Evolutionary conservation across 306 rosid genomes (phyloP).

Genomic region (Delonix regia): DNA sequence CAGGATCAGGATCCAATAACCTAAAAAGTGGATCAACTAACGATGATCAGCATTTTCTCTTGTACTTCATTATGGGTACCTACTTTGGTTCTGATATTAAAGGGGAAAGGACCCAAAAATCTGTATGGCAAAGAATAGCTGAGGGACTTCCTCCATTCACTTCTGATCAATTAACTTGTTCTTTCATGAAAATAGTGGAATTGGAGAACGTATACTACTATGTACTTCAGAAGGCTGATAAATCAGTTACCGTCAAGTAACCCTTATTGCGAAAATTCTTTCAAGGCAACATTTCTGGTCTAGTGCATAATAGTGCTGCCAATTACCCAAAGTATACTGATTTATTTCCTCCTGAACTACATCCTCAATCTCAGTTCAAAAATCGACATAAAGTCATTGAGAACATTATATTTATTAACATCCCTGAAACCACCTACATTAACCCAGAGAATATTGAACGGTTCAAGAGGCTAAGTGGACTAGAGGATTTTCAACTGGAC

Average conservation of each 20-base stretch:
- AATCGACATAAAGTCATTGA: slow-evolving; percentile 33
- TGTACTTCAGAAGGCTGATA: slow-evolving; percentile 57
- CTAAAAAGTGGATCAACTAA: slow-evolving; percentile 17
- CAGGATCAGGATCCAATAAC: slow-evolving; percentile 16
- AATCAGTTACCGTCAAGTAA: slow-evolving; percentile 43
- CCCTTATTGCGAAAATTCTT: slow-evolving; percentile 47
- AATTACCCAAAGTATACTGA: slow-evolving; percentile 62
- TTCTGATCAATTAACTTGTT: slow-evolving; percentile 46
- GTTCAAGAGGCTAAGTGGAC: slow-evolving; percentile 71
- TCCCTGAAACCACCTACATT: slow-evolving; percentile 44
- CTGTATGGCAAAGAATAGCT: slow-evolving; percentile 63
- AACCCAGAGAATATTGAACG: slow-evolving; percentile 59
- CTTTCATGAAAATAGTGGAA: slow-evolving; percentile 47
- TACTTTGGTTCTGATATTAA: slow-evolving; percentile 71
- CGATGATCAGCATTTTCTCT: slow-evolving; percentile 22
- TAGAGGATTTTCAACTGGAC: slow-evolving; percentile 55
- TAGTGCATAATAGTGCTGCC: slow-evolving; percentile 32
- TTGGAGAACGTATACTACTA: slow-evolving; percentile 50
- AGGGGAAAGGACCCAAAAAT: slow-evolving; percentile 43
- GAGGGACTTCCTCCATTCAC: slow-evolving; percentile 71
- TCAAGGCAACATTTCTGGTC: slow-evolving; percentile 42
- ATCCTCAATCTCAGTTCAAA: slow-evolving; percentile 44
- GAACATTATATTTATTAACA: slow-evolving; percentile 47
- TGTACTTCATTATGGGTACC: slow-evolving; percentile 44
- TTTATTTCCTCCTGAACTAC: slow-evolving; percentile 55